Conservation (phyloP, 2,329 filamentous ascomycete species). For the Aspergillus luchuensis region DNA sequence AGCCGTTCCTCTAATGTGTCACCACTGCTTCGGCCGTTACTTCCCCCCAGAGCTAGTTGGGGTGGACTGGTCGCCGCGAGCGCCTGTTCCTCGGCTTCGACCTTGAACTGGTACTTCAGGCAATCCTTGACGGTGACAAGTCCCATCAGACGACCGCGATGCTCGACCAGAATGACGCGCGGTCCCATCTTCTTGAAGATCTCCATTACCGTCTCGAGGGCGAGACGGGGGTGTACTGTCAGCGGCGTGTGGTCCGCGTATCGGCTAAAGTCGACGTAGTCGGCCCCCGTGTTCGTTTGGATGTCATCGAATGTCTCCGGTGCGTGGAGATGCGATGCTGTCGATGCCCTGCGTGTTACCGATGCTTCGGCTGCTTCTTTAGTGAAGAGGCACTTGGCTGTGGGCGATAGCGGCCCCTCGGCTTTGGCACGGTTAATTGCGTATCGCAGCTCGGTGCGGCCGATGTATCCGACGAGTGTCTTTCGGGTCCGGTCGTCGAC, state of each 20-base stretch:
- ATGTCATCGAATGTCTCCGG: slow-evolving; percentile 63
- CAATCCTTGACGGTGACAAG: slow-evolving; percentile 97
- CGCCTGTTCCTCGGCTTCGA: slow-evolving; percentile 76
- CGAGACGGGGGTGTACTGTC: slow-evolving; percentile 84
- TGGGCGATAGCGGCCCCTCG: slow-evolving; percentile 65
- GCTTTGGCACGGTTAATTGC: slow-evolving; percentile 79
- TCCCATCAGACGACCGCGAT: slow-evolving; percentile 78
- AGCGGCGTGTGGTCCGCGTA: slow-evolving; percentile 90
- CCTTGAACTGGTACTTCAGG: slow-evolving; percentile 95
- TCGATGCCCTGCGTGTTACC: slow-evolving; percentile 35
- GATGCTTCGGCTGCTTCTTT: slow-evolving; percentile 51
- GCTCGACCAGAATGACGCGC: slow-evolving; percentile 87
- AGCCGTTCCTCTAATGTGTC: slow-evolving; percentile 39
- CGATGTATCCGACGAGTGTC: slow-evolving; percentile 85
- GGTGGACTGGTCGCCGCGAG: slow-evolving; percentile 37
- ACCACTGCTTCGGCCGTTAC: slow-evolving; percentile 22
- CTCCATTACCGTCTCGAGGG: slow-evolving; percentile 97
- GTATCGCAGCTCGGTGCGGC: slow-evolving; percentile 86
- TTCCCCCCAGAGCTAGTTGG: slow-evolving; percentile 27
- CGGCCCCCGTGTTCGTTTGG: slow-evolving; percentile 57
- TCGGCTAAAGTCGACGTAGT: slow-evolving; percentile 74
- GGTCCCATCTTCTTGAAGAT: slow-evolving; percentile 98
- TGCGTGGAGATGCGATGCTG: slow-evolving; percentile 29
- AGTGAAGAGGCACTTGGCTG: slow-evolving; percentile 73
- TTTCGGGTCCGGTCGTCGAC: slow-evolving; percentile 72